phyloP scores from a whole-genome alignment of 164 flowering plant species.

The Stephania cephalantha region DNA sequence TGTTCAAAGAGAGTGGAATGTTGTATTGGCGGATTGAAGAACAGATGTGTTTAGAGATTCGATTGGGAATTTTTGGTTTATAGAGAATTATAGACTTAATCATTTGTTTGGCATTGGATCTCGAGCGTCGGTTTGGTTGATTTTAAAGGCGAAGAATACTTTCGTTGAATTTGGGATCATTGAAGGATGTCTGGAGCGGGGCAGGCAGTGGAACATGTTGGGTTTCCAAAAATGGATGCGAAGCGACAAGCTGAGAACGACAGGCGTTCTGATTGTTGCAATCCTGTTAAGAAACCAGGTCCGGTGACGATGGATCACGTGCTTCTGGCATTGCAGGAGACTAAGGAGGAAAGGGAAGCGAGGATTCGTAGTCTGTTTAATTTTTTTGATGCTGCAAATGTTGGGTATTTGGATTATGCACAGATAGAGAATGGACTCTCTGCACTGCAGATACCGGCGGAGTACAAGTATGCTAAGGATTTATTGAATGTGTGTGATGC shows the following conservation, averaged over 20 bases:
- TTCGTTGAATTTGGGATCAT: background rate
- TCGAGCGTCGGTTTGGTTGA: background rate
- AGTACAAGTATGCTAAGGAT: constrained; percentile 88
- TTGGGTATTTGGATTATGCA: constrained; percentile 63
- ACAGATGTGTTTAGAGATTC: background rate
- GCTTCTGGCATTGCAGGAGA: constrained; percentile 64
- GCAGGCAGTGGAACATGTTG: constrained; percentile 31
- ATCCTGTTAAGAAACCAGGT: constrained; percentile 62
- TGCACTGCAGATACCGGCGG: constrained; percentile 71
- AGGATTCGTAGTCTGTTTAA: constrained; percentile 66
- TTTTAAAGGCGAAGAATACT: constrained; percentile 3
- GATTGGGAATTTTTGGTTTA: background rate
- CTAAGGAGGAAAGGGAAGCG: constrained; percentile 79
- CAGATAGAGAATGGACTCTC: constrained; percentile 80
- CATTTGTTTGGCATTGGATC: background rate
- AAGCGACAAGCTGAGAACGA: constrained; percentile 15
- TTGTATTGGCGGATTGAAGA: background rate
- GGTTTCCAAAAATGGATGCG: constrained; percentile 24
- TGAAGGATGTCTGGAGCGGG: constrained; percentile 33
- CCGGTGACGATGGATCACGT: constrained; percentile 84
- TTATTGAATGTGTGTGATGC: constrained; percentile 71
- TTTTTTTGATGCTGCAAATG: constrained; percentile 58
- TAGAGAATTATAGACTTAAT: background rate
- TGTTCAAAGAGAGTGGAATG: background rate
- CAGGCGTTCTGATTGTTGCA: constrained; percentile 32